These are phyloP conservation scores for Colletotrichum cereale DNA, from an alignment of 2,329 filamentous ascomycete genomes.

Conservation along the genomic window DNA sequence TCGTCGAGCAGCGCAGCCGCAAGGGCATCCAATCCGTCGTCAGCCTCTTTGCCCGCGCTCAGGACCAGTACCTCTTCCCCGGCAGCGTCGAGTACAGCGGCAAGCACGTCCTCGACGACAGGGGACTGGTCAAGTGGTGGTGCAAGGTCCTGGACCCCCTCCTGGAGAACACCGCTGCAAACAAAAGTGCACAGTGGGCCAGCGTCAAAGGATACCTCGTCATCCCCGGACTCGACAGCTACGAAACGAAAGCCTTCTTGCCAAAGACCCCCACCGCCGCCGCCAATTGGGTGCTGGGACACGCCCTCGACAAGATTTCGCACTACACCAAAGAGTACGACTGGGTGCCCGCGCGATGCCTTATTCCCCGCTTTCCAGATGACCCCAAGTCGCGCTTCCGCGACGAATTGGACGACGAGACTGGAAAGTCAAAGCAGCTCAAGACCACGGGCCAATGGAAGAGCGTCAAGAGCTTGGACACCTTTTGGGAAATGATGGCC, in stretches of 20 bases:
- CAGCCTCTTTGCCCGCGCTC: slow-evolving; percentile 91
- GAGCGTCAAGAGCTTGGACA: slow-evolving; percentile 84
- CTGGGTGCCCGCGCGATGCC: slow-evolving; percentile 79
- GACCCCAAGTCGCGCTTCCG: slow-evolving; percentile 94
- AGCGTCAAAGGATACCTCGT: slow-evolving; percentile 82
- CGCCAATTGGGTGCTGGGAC: slow-evolving; percentile 76
- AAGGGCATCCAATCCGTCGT: slow-evolving; percentile 78
- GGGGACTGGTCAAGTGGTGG: slow-evolving; percentile 96
- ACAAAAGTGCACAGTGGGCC: slow-evolving; percentile 53
- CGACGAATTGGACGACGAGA: slow-evolving; percentile 88
- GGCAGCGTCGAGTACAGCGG: slow-evolving; percentile 85
- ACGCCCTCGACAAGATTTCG: slow-evolving; percentile 75
- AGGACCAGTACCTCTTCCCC: slow-evolving; percentile 94
- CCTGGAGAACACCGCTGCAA: slow-evolving; percentile 61
- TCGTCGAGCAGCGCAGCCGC: slow-evolving; percentile 76
- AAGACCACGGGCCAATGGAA: slow-evolving; percentile 80
- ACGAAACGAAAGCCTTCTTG: slow-evolving; percentile 84
- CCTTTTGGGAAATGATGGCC: slow-evolving; percentile 99
- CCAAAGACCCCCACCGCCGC: slow-evolving; percentile 67
- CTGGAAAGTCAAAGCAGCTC: slow-evolving; percentile 67
- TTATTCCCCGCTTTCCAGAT: slow-evolving; percentile 93
- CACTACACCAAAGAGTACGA: slow-evolving; percentile 71
- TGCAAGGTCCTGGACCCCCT: slow-evolving; percentile 87
- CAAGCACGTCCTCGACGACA: slow-evolving; percentile 94
- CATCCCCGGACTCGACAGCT: slow-evolving; percentile 86